Base-by-base conservation (phyloP, 2,329 filamentous ascomycete genomes). In the Nothopassalora personata region DNA sequence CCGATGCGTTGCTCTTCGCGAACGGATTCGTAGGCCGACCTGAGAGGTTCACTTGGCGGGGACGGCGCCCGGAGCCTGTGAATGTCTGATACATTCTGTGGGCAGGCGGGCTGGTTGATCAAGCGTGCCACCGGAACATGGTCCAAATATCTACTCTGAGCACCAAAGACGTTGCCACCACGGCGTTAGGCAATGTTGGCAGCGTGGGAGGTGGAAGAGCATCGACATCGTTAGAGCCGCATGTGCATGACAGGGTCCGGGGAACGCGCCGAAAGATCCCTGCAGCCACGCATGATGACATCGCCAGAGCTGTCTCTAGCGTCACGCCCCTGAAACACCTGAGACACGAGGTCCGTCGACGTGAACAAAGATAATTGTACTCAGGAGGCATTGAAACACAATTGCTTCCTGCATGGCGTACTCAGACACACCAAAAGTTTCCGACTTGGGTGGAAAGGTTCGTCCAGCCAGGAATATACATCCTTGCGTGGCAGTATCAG, bases 1-100 rank as follows among this genome's bases (percentile, higher is more conserved):
- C 65, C 0, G 54, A 50, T 28, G 47, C 23, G 23, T 23, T 58
- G 39, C 49, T 55, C 15, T 83, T 83, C 49, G 82, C 86, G 73
- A 94, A 96, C 3, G 91, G 90, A 70, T 96, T 96, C 53, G 80
- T 80, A 9, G 68, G 60, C 67, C 92, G 88, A 63, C 91, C 94
- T 66, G 91, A 94, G 62, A 99, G 86, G 76, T 97, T 97, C 72
- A 97, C 91, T 73, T 97, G 92, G 65, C 94, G 87, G 62, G 88
- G 87, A 66, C 90, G 89, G 70, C 90, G 87, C 68, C 91, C 90
- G 75, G 79, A 90, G 67, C 94, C 94, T 27, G 90, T 94, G 77
- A 99, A 99, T 56, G 89, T 91, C 62, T 89, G 87, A 77, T 94
- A 95, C 93, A 97, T 97, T 15, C 28, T 60, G n/a, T 43, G 13